Evolutionary conservation across 805 yeast species (phyloP).

Genomic region (Ogataea parapolymorpha): DNA sequence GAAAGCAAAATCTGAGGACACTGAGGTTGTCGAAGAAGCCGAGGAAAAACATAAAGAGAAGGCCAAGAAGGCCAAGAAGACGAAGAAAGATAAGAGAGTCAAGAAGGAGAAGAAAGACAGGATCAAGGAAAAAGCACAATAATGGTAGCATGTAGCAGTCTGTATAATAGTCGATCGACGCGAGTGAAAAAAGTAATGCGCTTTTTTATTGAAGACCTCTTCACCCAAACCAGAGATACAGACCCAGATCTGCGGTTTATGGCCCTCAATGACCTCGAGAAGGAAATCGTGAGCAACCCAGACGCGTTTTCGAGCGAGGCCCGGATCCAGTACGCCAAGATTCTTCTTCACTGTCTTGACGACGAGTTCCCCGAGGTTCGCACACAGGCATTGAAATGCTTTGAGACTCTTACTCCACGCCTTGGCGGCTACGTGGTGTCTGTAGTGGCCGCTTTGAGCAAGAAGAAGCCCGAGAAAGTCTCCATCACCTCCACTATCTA

Average conservation of each 20-base stretch:
- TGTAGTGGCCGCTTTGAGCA: slow-evolving; percentile 29
- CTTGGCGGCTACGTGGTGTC: slow-evolving; percentile 33
- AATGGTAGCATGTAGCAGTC: slow-evolving; percentile 2
- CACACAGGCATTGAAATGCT: slow-evolving; percentile 63
- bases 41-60: slow-evolving; percentile 6
- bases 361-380: slow-evolving; percentile 73
- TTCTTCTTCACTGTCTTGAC: slow-evolving; percentile 35
- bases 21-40: no score
- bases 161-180: slow-evolving; percentile 10
- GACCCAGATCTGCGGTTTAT: slow-evolving; percentile 83
- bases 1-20: slow-evolving; percentile 4
- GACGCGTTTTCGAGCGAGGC: slow-evolving; percentile 38
- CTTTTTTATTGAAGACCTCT: slow-evolving; percentile 27
- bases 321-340: slow-evolving; percentile 29
- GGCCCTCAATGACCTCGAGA: slow-evolving; percentile 75
- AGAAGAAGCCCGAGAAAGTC: slow-evolving; percentile 25
- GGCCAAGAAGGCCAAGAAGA: slow-evolving; percentile 13
- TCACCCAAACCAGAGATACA: slow-evolving; percentile 53
- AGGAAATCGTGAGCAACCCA: slow-evolving; percentile 33
- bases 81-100: slow-evolving; percentile 7
- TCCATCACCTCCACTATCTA: slow-evolving; percentile 47
- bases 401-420: slow-evolving; percentile 35
- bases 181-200: slow-evolving; percentile 19
- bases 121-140: slow-evolving; percentile 10
- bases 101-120: slow-evolving; percentile 14